These are phyloP conservation scores for Sungouiozyma ichnusensis DNA, from an alignment of 805 yeast species.

Conservation along the genomic window DNA sequence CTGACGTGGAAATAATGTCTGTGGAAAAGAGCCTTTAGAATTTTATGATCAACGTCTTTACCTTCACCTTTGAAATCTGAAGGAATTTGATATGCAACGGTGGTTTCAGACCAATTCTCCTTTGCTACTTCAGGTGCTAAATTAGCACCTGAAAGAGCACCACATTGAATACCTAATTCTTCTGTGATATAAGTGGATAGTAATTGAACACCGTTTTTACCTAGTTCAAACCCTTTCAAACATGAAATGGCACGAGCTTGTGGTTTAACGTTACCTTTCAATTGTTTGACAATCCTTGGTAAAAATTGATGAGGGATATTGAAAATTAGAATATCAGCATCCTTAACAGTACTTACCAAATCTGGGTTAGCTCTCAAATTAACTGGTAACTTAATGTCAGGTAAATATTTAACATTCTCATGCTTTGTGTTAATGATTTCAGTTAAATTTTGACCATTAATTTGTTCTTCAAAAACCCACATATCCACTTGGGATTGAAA, in stretches of 20 bases:
- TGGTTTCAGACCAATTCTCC: slow-evolving; percentile 95
- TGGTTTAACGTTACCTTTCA: slow-evolving; percentile 65
- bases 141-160: slow-evolving; percentile 95
- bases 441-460: slow-evolving; percentile 71
- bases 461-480: slow-evolving; percentile 93
- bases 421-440: slow-evolving; percentile 84
- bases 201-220: slow-evolving; percentile 73
- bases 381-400: slow-evolving; percentile 76
- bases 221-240: slow-evolving; percentile 88
- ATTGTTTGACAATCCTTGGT: slow-evolving; percentile 61
- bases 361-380: slow-evolving; percentile 85
- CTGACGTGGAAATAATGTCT: slow-evolving; percentile 96
- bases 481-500: slow-evolving; percentile 70
- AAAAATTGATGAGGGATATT: slow-evolving; percentile 97
- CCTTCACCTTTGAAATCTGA: slow-evolving; percentile 40
- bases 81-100: slow-evolving; percentile 82
- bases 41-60: slow-evolving; percentile 49
- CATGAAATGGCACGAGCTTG: slow-evolving; percentile 84
- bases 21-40: slow-evolving; percentile 80
- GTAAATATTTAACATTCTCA: slow-evolving; percentile 90
- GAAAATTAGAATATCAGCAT: slow-evolving; percentile 80
- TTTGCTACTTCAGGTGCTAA: slow-evolving; percentile 94
- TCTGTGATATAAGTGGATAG: slow-evolving; percentile 72
- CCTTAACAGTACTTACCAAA: slow-evolving; percentile 61
- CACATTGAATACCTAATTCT: slow-evolving; percentile 79